Percentiles rank a stretch among this genome's conserved stretches.
phyloP scores from a whole-genome alignment of 1,284 basidiomycete species.

The Trichosporon sp. region DNA sequence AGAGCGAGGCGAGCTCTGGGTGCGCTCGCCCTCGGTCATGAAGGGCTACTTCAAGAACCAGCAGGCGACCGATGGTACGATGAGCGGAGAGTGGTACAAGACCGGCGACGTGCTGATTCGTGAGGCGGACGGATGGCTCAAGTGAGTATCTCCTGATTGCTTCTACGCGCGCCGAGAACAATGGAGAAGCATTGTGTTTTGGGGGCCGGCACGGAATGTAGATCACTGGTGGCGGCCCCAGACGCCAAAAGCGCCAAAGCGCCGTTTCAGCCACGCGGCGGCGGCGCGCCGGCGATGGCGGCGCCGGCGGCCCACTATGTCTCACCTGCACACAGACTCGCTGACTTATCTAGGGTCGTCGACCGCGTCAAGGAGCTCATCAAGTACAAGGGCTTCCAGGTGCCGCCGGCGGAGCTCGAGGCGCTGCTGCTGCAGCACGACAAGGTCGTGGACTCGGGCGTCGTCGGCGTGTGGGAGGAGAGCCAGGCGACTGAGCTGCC shows the following conservation, averaged over 20 bases:
- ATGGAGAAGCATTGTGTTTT: neutral
- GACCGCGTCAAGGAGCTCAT: slow-evolving; percentile 68
- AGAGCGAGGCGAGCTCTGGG: slow-evolving; percentile 72
- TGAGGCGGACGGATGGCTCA: slow-evolving; percentile 58
- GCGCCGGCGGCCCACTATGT: neutral
- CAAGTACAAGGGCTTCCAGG: slow-evolving; percentile 62
- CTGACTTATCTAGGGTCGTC: slow-evolving; percentile 26
- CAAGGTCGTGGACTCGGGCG: slow-evolving; percentile 64
- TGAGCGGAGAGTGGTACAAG: slow-evolving; percentile 74
- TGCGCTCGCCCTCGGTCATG: slow-evolving; percentile 73
- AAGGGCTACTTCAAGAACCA: slow-evolving; percentile 65
- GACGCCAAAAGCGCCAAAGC: neutral
- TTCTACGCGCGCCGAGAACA: neutral
- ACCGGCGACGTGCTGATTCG: slow-evolving; percentile 69
- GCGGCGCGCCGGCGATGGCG: neutral
- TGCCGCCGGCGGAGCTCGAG: slow-evolving; percentile 81
- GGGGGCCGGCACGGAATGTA: neutral
- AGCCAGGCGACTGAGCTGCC: slow-evolving; percentile 72
- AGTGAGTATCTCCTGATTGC: slow-evolving; percentile 49
- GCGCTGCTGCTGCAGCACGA: slow-evolving; percentile 66
- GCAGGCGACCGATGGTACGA: slow-evolving; percentile 61
- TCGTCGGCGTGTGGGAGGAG: slow-evolving; percentile 62
- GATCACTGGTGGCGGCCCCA: neutral
- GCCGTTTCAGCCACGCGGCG: neutral
- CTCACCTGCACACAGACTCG: neutral